Evolutionary conservation across 768 basidiomycete genomes (phyloP).

Genomic region (Cystofilobasidium macerans): DNA sequence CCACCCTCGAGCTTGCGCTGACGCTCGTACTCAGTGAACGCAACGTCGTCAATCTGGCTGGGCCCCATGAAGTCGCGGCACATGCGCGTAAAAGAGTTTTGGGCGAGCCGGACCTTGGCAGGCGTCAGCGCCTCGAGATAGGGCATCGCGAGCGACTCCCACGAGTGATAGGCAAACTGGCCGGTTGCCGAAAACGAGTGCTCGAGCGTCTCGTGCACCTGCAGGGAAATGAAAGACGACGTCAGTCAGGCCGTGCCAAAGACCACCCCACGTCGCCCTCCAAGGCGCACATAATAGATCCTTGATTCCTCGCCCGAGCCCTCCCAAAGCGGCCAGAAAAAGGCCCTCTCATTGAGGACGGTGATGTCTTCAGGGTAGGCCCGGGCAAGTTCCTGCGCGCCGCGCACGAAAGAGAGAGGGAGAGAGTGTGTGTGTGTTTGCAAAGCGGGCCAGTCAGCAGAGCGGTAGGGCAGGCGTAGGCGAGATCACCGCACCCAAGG

Average conservation of each 20-base stretch:
- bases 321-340: conserved; percentile 40
- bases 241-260: conserved; percentile 30
- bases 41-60: not conserved
- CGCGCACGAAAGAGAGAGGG: not conserved
- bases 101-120: conserved; percentile 29
- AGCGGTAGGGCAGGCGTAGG: too few relatives aligned
- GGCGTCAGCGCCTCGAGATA: conserved; percentile 36
- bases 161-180: conserved; percentile 37
- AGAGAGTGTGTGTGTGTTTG: too few relatives aligned
- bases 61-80: conserved; percentile 30
- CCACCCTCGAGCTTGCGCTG: not conserved
- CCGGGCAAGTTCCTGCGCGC: conserved; percentile 34
- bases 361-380: conserved; percentile 35
- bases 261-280: too few relatives aligned
- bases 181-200: conserved; percentile 17
- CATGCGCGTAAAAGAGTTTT: conserved; percentile 36
- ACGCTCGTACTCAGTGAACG: not conserved
- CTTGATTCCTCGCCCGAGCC: conserved; percentile 29
- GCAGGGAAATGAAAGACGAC: not conserved
- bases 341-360: conserved; percentile 36
- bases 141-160: conserved; percentile 39
- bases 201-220: conserved; percentile 29
- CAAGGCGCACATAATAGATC: conserved; percentile 29
- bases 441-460: too few relatives aligned
- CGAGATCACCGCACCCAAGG: conserved; percentile 18